Percentiles rank a stretch among this genome's conserved stretches.
Evolutionary conservation across 2,329 filamentous ascomycete species (phyloP).

Genomic region (Pezizomycotina sp.): DNA sequence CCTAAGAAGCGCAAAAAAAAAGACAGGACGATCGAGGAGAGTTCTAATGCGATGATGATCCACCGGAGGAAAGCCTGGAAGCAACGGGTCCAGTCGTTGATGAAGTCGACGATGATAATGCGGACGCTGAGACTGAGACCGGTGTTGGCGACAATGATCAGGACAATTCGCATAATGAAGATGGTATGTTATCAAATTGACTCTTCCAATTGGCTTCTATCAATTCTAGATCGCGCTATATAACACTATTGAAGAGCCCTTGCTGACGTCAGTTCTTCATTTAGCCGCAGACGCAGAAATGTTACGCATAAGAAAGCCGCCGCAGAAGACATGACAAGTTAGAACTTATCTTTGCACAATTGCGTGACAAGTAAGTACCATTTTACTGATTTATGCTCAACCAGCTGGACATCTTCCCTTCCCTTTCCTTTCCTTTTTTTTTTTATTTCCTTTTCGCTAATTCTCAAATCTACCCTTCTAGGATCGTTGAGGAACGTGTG

Average conservation of each 20-base stretch:
- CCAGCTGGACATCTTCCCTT: conserved; percentile 22
- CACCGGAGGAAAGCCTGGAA: too few relatives aligned
- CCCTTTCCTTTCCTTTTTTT: too few relatives aligned
- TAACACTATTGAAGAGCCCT: conserved; percentile 32
- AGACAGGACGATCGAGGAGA: too few relatives aligned
- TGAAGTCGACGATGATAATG: conserved; percentile 33
- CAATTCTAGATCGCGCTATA: conserved; percentile 32
- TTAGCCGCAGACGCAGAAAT: conserved; percentile 32
- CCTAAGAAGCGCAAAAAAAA: conserved; percentile 12
- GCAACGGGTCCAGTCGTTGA: too few relatives aligned
- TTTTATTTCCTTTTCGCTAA: too few relatives aligned
- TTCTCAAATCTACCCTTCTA: too few relatives aligned
- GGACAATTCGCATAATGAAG: conserved; percentile 19
- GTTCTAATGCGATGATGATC: too few relatives aligned
- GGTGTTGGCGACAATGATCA: conserved; percentile 12
- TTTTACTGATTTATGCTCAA: conserved; percentile 1
- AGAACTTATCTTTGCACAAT: conserved; percentile 73
- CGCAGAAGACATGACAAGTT: conserved; percentile 62
- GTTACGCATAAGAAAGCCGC: conserved; percentile 65
- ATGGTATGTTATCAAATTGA: conserved; percentile 34
- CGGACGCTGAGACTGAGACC: conserved; percentile 30
- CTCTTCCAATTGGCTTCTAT: conserved; percentile 20
- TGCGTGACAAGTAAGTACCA: conserved; percentile 45
- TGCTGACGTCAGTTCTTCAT: too few relatives aligned
- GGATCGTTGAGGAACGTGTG: conserved; percentile 76